Base-by-base conservation (phyloP, 768 basidiomycete species). In the Paxillus involutus region DNA sequence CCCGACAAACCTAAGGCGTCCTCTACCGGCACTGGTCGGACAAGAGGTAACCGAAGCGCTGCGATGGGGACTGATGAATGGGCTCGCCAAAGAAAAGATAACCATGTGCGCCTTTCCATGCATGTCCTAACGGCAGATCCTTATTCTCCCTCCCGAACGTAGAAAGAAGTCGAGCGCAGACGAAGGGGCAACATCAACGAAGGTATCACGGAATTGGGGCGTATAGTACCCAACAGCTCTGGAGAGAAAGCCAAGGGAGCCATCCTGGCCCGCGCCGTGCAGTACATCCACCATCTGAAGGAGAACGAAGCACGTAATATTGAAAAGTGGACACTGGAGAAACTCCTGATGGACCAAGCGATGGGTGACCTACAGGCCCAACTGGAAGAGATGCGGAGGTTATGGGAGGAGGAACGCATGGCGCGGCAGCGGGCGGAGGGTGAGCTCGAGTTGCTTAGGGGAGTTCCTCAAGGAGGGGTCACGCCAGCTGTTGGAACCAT, bases 91-190 rank as follows among this genome's bases (percentile, higher is more conserved):
- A 76, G 89, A 56, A 91, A 91, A 64, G 89, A 91, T 59, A 91
- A 91, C 53, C 89, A 91, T 68, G 89, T 87, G 64, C 32, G 85
- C 75, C 0, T 17, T n/a, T 47, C 30, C 36, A 19, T 39, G 24
- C 35, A 3, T 21, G 7, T 12, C 47, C 10, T 40, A 39, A 6
- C 32, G 48, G 32, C 32, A 11, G 47, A 6, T 17, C 10, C 47
- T 62, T n/a, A 59, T 26, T 39, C 24, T 39, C 14, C 8, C 21
- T 33, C 16, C 35, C 6, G 32, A 9, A 4, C 48, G 9, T 74
- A 98, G 95, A 98, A 98, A 91, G 94, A 98, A 75, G 94, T 98
- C 12, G 96, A 99, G 70, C 89, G 96, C 49, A 84, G 93, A 36
- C 87, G 96, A 49, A 80, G 96, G 44, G 94, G 94, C 16, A 94